phyloP scores from a whole-genome alignment of 495 filamentous ascomycete genomes.

The Barbatosphaeria neglecta region DNA sequence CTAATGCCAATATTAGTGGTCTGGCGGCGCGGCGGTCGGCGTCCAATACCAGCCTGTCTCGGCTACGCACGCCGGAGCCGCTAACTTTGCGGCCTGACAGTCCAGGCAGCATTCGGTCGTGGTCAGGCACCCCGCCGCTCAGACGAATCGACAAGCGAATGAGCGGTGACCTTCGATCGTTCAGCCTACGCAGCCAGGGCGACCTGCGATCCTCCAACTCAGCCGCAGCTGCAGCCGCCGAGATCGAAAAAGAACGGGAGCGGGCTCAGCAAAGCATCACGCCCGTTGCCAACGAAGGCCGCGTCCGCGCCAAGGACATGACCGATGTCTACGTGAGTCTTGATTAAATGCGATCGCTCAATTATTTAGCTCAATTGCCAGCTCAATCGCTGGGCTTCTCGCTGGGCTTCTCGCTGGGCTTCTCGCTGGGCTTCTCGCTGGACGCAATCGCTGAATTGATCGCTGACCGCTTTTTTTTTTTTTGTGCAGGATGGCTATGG shows the following conservation, averaged over 20 bases:
- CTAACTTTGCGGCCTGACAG: slow-evolving; percentile 43
- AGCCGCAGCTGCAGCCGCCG: slow-evolving; percentile 21
- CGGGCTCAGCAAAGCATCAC: slow-evolving; percentile 55
- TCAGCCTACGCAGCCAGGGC: slow-evolving; percentile 35
- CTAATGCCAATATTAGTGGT: slow-evolving; percentile 23
- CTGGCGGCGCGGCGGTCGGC: slow-evolving; percentile 23
- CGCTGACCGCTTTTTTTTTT: background rate
- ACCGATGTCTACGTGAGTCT: slow-evolving; percentile 84
- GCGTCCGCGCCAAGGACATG: slow-evolving; percentile 73
- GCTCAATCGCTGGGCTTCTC: no score
- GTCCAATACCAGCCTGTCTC: slow-evolving; percentile 39
- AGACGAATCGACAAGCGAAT: slow-evolving; percentile 60
- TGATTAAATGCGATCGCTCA: background rate
- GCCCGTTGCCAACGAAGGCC: slow-evolving; percentile 76
- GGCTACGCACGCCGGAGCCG: slow-evolving; percentile 47
- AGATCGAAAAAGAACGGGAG: slow-evolving; percentile 11
- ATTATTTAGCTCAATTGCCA: no score
- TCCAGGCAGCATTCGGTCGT: slow-evolving; percentile 40
- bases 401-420: no score
- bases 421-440: no score
- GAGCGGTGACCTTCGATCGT: slow-evolving; percentile 69
- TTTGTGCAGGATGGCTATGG: slow-evolving; percentile 93
- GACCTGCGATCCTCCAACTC: slow-evolving; percentile 1
- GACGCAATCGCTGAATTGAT: no score
- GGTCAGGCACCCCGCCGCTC: slow-evolving; percentile 49